A percentile compares a stretch with the other conserved stretches of the same genome.
These are phyloP conservation scores for Saururus chinensis DNA, from an alignment of 164 flowering plant species.

Conservation along the genomic window DNA sequence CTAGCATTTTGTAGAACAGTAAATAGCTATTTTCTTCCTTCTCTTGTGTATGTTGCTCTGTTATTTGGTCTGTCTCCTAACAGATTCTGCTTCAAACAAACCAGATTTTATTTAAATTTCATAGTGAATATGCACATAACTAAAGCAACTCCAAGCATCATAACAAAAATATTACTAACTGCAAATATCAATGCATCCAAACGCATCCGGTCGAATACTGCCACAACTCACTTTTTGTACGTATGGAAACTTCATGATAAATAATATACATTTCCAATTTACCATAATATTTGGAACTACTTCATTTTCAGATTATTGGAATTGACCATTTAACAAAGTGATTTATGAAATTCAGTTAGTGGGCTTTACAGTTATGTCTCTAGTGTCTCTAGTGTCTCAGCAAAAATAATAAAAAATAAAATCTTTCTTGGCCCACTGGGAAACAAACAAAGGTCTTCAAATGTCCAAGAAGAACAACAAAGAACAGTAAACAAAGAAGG, in stretches of 20 bases:
- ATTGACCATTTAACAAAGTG: too few species aligned
- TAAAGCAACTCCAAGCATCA: not conserved
- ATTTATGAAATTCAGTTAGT: too few species aligned
- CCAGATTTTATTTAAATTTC: not conserved
- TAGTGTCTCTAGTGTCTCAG: too few species aligned
- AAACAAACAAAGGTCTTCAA: too few species aligned
- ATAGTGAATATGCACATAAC: not conserved
- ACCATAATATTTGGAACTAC: not conserved
- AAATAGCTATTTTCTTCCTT: constrained; percentile 94
- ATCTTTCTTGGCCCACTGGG: too few species aligned
- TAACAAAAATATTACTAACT: constrained; percentile 25
- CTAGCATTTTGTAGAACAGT: constrained; percentile 96
- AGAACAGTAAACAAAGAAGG: too few species aligned
- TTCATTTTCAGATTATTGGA: not conserved
- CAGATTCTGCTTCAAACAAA: constrained; percentile 38
- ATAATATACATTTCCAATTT: too few species aligned
- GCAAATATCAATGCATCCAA: constrained; percentile 78
- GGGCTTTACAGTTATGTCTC: too few species aligned
- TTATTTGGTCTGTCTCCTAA: constrained; percentile 52
- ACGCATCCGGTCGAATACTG: constrained; percentile 1
- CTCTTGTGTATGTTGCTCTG: constrained; percentile 84
- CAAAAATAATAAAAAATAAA: too few species aligned
- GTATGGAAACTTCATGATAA: not conserved
- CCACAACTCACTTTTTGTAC: not conserved
- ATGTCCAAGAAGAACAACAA: too few species aligned